phyloP scores from a whole-genome alignment of 192 early-diverging fungal genomes.

The Coemansia sp. region DNA sequence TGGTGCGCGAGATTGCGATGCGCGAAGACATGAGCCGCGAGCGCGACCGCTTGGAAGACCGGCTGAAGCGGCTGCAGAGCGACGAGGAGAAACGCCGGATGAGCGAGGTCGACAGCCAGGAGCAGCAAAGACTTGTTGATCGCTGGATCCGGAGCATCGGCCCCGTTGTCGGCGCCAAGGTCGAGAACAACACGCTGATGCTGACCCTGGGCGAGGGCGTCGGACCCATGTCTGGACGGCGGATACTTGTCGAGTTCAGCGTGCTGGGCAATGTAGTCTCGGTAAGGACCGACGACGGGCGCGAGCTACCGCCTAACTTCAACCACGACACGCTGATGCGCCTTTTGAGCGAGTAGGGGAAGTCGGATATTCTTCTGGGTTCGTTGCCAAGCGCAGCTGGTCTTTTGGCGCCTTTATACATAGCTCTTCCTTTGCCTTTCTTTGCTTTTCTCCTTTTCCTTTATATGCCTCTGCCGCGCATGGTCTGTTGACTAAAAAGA shows the following conservation, averaged over 20 bases:
- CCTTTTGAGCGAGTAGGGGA: slow-evolving; percentile 26
- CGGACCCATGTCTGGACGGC: slow-evolving; percentile 42
- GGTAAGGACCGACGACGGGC: slow-evolving; percentile 44
- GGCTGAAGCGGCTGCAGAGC: slow-evolving; percentile 36
- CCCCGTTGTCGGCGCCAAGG: slow-evolving; percentile 40
- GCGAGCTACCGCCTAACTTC: slow-evolving; percentile 37
- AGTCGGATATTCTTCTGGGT: neutral
- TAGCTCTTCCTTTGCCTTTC: too few relatives aligned
- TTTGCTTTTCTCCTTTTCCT: neutral
- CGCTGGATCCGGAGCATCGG: slow-evolving; percentile 47
- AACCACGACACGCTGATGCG: slow-evolving; percentile 44
- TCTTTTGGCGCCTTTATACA: too few relatives aligned
- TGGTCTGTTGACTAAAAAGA: too few relatives aligned
- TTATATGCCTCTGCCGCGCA: too few relatives aligned
- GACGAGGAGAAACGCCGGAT: slow-evolving; percentile 48
- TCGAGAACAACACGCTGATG: slow-evolving; percentile 47
- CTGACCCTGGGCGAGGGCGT: slow-evolving; percentile 47
- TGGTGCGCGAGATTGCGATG: too few relatives aligned
- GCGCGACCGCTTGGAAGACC: slow-evolving; percentile 33
- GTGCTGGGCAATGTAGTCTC: slow-evolving; percentile 32
- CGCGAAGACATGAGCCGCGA: slow-evolving; percentile 44
- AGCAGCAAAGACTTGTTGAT: slow-evolving; percentile 45
- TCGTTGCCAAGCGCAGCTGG: neutral
- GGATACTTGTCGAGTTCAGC: slow-evolving; percentile 45
- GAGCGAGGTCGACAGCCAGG: slow-evolving; percentile 43